Conservation (phyloP, 2,329 filamentous ascomycete species). For the Escovopsis sp. region DNA sequence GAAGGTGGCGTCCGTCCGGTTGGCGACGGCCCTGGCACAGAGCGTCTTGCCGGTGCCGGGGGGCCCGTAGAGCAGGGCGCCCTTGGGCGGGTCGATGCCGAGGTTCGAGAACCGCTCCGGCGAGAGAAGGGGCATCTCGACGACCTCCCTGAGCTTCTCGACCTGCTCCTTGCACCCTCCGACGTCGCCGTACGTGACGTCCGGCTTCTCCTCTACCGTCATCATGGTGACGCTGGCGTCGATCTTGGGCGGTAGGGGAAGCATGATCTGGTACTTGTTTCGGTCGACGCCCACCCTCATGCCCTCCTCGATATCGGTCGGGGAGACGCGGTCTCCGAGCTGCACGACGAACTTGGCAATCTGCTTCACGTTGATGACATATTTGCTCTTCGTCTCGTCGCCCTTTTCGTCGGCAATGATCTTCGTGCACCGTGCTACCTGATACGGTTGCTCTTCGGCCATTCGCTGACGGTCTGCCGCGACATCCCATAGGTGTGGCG, state of each 20-base stretch:
- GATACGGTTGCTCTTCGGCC: slow-evolving; percentile 93
- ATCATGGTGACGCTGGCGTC: slow-evolving; percentile 99
- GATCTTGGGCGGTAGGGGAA: slow-evolving; percentile 94
- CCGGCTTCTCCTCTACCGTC: slow-evolving; percentile 99
- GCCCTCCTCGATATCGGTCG: slow-evolving; percentile 97
- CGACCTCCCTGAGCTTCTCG: slow-evolving; percentile 95
- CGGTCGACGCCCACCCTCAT: slow-evolving; percentile 98
- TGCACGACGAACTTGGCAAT: slow-evolving; percentile 99
- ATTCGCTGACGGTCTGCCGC: slow-evolving; percentile 96
- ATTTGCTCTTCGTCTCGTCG: slow-evolving; percentile 97
- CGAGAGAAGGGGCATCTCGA: slow-evolving; percentile 93
- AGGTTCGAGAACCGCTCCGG: slow-evolving; percentile 96
- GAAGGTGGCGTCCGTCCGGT: slow-evolving; percentile 95
- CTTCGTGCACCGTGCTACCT: slow-evolving; percentile 96
- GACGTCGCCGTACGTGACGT: slow-evolving; percentile 97
- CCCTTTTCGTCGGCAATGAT: slow-evolving; percentile 90
- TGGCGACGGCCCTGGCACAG: slow-evolving; percentile 91
- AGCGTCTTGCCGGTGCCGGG: slow-evolving; percentile 99
- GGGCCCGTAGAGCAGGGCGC: slow-evolving; percentile 87
- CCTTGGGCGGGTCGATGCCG: slow-evolving; percentile 98
- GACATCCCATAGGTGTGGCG: slow-evolving; percentile 97
- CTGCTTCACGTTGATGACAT: slow-evolving; percentile 99
- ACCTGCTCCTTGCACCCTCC: slow-evolving; percentile 99
- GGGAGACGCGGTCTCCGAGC: slow-evolving; percentile 88
- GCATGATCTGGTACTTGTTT: slow-evolving; percentile 98